These are phyloP conservation scores for Shiraia sp. DNA, from an alignment of 2,329 filamentous ascomycete species.

Conservation along the genomic window DNA sequence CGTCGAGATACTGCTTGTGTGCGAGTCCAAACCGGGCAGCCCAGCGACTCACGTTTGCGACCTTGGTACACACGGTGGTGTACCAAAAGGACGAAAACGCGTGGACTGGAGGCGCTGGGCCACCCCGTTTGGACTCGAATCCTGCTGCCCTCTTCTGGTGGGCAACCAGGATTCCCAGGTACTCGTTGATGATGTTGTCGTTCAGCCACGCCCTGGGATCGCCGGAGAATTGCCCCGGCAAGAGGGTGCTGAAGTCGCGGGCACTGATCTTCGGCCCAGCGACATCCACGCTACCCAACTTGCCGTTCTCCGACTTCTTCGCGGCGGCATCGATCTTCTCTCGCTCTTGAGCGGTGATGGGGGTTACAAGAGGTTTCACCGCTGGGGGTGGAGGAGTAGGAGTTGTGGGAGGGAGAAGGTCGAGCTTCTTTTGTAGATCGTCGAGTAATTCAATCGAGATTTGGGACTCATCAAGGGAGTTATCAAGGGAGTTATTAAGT, in stretches of 20 bases:
- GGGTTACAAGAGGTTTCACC: conserved; percentile 25
- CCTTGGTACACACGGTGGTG: conserved; percentile 54
- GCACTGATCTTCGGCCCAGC: conserved; percentile 48
- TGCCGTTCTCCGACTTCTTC: conserved; percentile 17
- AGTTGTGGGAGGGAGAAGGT: conserved; percentile 11
- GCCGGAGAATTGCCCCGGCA: conserved; percentile 39
- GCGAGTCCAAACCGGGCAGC: conserved; percentile 43
- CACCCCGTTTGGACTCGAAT: conserved; percentile 57
- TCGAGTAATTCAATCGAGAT: conserved; percentile 23
- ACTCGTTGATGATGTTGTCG: conserved; percentile 73
- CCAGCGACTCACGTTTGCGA: conserved; percentile 50
- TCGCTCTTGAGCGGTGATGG: conserved; percentile 20
- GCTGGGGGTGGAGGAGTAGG: conserved; percentile 9
- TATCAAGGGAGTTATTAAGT: conserved; percentile 15
- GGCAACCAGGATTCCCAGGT: conserved; percentile 63
- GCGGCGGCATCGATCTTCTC: conserved; percentile 16
- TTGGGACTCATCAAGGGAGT: conserved; percentile 23
- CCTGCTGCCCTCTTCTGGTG: conserved; percentile 62
- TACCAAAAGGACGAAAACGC: conserved; percentile 70
- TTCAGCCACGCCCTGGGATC: conserved; percentile 69
- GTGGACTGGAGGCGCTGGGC: conserved; percentile 63
- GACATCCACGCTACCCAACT: conserved; percentile 9
- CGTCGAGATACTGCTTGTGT: conserved; percentile 62
- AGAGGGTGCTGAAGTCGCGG: conserved; percentile 67
- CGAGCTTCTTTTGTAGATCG: conserved; percentile 20